Evolutionary conservation across 208 protist species (phyloP).

Genomic region (Angomonas ambiguus): DNA sequence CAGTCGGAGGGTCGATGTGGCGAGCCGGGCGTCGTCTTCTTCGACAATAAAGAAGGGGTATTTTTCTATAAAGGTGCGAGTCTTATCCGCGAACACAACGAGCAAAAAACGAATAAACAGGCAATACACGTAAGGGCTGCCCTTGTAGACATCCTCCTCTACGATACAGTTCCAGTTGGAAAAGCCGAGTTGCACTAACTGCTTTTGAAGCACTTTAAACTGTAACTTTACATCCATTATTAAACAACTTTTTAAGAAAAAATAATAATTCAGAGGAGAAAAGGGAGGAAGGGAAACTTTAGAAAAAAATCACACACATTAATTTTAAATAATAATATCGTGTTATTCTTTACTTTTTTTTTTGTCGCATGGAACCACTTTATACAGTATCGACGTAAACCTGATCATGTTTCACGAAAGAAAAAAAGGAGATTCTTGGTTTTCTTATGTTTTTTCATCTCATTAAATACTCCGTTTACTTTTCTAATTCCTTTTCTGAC

Average conservation of each 20-base stretch:
- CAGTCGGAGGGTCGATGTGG: constrained; percentile 22
- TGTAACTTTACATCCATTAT: constrained; percentile 20
- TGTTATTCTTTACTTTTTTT: too few species aligned
- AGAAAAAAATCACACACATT: background rate
- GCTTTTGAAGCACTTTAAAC: constrained; percentile 38
- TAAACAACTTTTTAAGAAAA: background rate
- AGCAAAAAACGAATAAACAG: constrained; percentile 45
- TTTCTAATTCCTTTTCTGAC: background rate
- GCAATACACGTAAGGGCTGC: constrained; percentile 35
- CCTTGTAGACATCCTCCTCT: constrained; percentile 37
- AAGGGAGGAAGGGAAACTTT: background rate
- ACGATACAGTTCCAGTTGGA: constrained; percentile 24
- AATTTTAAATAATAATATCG: background rate
- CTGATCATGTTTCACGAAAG: background rate
- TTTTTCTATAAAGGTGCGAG: constrained; percentile 21
- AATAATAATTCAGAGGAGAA: background rate
- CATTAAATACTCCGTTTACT: background rate
- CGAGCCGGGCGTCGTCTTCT: constrained; percentile 20
- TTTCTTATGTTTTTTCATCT: background rate
- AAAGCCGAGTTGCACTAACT: constrained; percentile 42
- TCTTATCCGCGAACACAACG: constrained; percentile 21
- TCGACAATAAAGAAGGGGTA: constrained; percentile 55
- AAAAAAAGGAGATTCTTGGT: background rate
- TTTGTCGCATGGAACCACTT: too few species aligned
- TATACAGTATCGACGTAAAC: background rate